A percentile compares a stretch with the other conserved stretches of the same genome.
phyloP scores from a whole-genome alignment of 2,329 filamentous ascomycete genomes.

The Didymella arachidicola region DNA sequence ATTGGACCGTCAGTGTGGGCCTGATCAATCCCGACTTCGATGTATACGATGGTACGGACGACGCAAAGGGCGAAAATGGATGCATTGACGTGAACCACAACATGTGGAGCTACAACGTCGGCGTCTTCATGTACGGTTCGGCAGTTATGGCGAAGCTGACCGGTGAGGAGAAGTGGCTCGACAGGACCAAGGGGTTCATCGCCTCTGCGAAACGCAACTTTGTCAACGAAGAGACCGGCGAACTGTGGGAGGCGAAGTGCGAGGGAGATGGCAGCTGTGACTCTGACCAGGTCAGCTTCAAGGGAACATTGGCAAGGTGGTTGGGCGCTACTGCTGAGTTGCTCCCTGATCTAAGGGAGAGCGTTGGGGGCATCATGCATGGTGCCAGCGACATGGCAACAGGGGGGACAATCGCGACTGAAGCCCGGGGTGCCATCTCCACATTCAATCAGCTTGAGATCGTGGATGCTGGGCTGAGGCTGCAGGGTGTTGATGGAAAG shows the following conservation, averaged over 20 bases:
- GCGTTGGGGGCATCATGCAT: constrained; percentile 25
- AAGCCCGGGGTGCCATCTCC: constrained; percentile 23
- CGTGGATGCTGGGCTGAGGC: constrained; percentile 28
- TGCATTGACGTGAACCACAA: constrained; percentile 46
- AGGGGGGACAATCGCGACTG: constrained; percentile 16
- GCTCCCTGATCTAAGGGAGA: constrained; percentile 28
- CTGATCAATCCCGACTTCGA: constrained; percentile 59
- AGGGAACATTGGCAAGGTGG: constrained; percentile 51
- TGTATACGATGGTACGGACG: constrained; percentile 61
- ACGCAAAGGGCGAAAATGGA: constrained; percentile 54
- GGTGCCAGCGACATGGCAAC: constrained; percentile 18
- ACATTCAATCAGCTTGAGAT: constrained; percentile 30
- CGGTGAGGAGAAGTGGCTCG: constrained; percentile 28
- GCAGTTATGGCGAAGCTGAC: constrained; percentile 41
- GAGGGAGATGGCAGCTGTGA: constrained; percentile 66
- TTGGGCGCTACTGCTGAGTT: constrained; percentile 35
- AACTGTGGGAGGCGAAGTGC: constrained; percentile 66
- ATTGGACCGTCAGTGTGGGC: constrained; percentile 58
- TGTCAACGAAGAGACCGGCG: constrained; percentile 28
- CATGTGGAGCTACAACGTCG: constrained; percentile 60
- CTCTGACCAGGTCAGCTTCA: constrained; percentile 74
- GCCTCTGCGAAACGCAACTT: constrained; percentile 35
- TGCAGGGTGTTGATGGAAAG: constrained; percentile 26
- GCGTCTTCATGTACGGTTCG: constrained; percentile 61
- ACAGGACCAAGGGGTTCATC: constrained; percentile 49